These are phyloP conservation scores for Hyaloscypha bicolor DNA, from an alignment of 495 filamentous ascomycete genomes.

Conservation along the genomic window DNA sequence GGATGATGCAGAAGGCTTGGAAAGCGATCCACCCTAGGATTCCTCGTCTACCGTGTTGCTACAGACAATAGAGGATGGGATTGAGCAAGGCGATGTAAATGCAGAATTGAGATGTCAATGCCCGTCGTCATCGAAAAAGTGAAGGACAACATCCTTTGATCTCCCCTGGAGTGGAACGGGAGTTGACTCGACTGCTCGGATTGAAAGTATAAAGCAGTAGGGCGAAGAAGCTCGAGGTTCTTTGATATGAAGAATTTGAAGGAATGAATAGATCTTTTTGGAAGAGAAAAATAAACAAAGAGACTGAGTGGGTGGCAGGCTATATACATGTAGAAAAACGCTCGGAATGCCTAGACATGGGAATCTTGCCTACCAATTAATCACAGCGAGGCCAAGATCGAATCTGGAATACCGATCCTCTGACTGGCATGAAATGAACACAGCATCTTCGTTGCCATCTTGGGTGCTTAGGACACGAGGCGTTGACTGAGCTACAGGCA, in stretches of 20 bases:
- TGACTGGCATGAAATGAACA: neutral
- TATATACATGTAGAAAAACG: too few relatives aligned
- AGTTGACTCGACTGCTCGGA: too few relatives aligned
- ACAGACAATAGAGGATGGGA: conserved; percentile 2
- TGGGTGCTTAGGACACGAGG: neutral
- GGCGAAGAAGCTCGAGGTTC: too few relatives aligned
- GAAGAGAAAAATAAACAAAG: too few relatives aligned
- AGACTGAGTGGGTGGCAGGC: too few relatives aligned
- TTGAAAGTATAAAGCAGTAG: too few relatives aligned
- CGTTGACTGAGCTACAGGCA: neutral
- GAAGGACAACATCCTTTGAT: neutral
- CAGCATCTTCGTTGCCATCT: neutral
- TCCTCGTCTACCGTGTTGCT: conserved; percentile 6
- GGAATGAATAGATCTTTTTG: too few relatives aligned
- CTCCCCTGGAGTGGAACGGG: too few relatives aligned
- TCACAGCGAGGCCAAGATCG: neutral
- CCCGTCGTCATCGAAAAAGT: neutral
- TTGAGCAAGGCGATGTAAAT: neutral
- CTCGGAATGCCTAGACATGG: too few relatives aligned
- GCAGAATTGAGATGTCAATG: neutral
- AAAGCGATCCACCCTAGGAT: conserved; percentile 12
- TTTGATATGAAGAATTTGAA: too few relatives aligned
- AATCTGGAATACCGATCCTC: neutral
- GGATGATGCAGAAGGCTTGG: conserved; percentile 7
- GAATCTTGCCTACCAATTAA: too few relatives aligned